Evolutionary conservation across 495 filamentous ascomycete species (phyloP), one percentile per base, ranked within the genome.

Genomic region (Mytilinidion resinicola): DNA sequence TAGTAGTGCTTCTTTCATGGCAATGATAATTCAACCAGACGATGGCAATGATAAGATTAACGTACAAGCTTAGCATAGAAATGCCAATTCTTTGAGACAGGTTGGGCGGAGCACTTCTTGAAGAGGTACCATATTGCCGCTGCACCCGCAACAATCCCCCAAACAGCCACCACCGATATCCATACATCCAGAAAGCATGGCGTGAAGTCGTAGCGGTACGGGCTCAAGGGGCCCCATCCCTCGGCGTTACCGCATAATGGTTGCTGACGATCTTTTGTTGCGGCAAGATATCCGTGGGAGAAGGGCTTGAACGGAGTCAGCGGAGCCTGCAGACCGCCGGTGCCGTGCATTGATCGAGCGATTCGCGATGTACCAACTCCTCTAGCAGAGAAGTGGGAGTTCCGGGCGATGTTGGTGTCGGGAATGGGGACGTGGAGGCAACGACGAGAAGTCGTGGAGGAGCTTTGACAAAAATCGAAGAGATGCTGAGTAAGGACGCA

Each of bases 221-320:
- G 82, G 70, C 89, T 93, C 64, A 99, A 56, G 15, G 95, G 95
- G 10, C 95, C 95, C 93, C 93, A 99, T 68, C 95, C 95, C 73
- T 96, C 91, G 36, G 76, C 73, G 74, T 95, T 89, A 64, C 85
- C 81, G 72, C 91, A 96, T 73, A 96, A 79, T 34, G 86, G 83
- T 68, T 93, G 87, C 47, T 33, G 33, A 49, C 37, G 35, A 37
- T 56, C 34, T 15, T 20, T 30, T 47, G 68, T 64, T 25, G 67
- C 66, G 44, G 19, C 60, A 41, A 75, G 69, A 53, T 75, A 73
- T 52, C 59, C 63, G 58, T 56, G 34, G 43, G 39, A 10, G 36
- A 57, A 34, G 15, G 60, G 55, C 25, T 53, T 56, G 30, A 60
- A 48, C 34, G 59, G 59, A 41, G 43, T 51, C 43, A 64, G 60